Evolutionary conservation across 257 asterid genomes (phyloP).

Genomic region (Lantana camara): DNA sequence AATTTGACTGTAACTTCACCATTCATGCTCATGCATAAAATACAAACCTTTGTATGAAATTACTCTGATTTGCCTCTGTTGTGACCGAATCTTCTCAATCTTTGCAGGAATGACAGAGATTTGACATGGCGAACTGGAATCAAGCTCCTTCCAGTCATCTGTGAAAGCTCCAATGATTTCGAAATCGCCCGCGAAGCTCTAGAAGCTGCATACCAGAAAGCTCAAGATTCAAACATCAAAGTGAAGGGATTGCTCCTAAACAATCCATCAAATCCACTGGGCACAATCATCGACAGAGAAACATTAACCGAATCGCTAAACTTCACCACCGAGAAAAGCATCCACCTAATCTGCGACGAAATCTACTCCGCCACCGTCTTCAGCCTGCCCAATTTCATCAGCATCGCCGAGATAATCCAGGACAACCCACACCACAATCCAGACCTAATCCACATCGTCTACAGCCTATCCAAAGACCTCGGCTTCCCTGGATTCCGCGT

Average conservation of each 20-base stretch:
- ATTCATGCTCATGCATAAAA: too few species aligned
- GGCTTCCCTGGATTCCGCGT: constrained; percentile 89
- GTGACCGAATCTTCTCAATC: too few species aligned
- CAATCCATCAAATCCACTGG: constrained; percentile 89
- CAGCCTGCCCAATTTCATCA: constrained; percentile 53
- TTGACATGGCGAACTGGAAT: constrained; percentile 79
- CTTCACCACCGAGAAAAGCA: constrained; percentile 52
- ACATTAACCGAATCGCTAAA: constrained; percentile 42
- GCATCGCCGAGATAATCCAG: constrained; percentile 66
- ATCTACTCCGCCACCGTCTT: constrained; percentile 90
- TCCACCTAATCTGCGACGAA: too few species aligned
- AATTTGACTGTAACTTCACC: too few species aligned
- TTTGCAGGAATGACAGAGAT: constrained; percentile 76
- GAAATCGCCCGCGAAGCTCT: constrained; percentile 56
- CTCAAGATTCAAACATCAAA: constrained; percentile 53
- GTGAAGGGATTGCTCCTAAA: constrained; percentile 72
- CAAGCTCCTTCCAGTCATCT: constrained; percentile 64
- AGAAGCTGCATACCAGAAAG: constrained; percentile 63
- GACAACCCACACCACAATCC: constrained; percentile 40
- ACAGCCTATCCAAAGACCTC: constrained; percentile 80
- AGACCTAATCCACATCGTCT: constrained; percentile 70
- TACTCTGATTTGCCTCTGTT: too few species aligned
- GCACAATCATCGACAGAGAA: constrained; percentile 63
- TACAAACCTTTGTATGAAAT: too few species aligned
- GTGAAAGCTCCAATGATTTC: constrained; percentile 66